Percentiles rank a stretch among this genome's conserved stretches.
Evolutionary conservation across 352 stramenopile species (phyloP).

Genomic region (Pythium plurisporium): DNA sequence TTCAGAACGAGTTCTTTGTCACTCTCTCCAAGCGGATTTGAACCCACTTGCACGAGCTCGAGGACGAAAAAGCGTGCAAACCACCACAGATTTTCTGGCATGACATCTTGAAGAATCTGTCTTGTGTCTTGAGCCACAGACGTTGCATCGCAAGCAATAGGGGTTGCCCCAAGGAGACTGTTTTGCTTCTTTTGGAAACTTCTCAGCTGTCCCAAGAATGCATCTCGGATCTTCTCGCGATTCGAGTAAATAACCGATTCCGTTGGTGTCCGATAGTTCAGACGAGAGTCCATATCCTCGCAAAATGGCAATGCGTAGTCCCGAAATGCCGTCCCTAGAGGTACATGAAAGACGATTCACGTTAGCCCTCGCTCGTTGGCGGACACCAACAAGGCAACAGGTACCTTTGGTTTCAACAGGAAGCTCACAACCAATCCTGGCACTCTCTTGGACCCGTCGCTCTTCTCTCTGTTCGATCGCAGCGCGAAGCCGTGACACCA

Average conservation of each 20-base stretch:
- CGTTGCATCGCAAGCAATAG: conserved; percentile 23
- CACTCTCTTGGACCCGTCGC: conserved; percentile 46
- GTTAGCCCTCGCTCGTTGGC: too few species aligned
- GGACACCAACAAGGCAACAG: too few species aligned
- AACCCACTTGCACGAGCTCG: conserved; percentile 60
- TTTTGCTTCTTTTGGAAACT: conserved; percentile 61
- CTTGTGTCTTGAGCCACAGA: conserved; percentile 26
- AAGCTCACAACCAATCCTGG: conserved; percentile 41
- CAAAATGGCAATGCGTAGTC: conserved; percentile 66
- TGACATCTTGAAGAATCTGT: conserved; percentile 35
- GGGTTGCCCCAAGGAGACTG: conserved; percentile 32
- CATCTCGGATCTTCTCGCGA: conserved; percentile 61
- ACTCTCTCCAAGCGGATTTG: conserved; percentile 64
- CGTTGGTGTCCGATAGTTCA: conserved; percentile 51
- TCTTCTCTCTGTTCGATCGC: conserved; percentile 35
- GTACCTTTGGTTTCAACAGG: conserved; percentile 50
- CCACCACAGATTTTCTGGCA: conserved; percentile 63
- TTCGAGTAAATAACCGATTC: conserved; percentile 61
- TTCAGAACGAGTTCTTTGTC: conserved; percentile 68
- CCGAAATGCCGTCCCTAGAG: conserved; percentile 31
- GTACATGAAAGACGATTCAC: too few species aligned
- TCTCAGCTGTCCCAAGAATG: conserved; percentile 49
- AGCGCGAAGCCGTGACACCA: conserved; percentile 29
- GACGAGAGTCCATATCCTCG: conserved; percentile 58
- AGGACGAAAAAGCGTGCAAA: conserved; percentile 73